Base-by-base conservation (phyloP, 2,329 filamentous ascomycete species). In the Claviceps sp. region DNA sequence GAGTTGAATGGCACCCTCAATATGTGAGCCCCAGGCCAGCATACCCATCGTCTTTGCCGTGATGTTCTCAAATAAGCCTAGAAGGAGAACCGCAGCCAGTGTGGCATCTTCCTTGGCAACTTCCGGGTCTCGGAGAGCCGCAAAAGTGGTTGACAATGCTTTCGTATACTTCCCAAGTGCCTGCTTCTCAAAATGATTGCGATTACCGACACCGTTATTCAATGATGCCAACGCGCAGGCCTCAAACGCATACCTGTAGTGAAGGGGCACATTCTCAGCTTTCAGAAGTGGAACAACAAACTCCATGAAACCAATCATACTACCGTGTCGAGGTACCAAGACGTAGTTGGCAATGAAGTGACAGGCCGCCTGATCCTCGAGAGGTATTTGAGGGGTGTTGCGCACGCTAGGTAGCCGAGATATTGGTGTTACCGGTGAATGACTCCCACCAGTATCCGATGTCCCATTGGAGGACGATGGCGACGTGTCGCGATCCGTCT, bases 331-430 rank as follows among this genome's bases (percentile, higher is more conserved):
- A 20, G 79, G 77, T 9, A 78, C 58, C 13, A 82, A 67, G 49
- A 83, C 72, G 60, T 77, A 84, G 61, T 83, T 82, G 51, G 78
- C 70, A 14, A 82, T 63, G 59, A 84, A 84, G 59, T 79, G 76
- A 57, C 77, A 81, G 9, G 72, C 69, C 1, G 79, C 79, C 56
- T 76, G 72, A 54, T 79, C 70, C 20, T 80, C 75, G 1, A 77
- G 58, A 2, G 78, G 70, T 13, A 78, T 58, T 45, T 68, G 67
- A 18, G 77, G 63, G 61, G 57, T 58, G n/a, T 56, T 54, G 14
- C 60, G 46, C 8, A 67, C 49, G 48, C 51, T 47, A 34, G 50
- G 37, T 40, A 53, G 40, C n/a, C 47, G 59, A 13, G 64, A 60
- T 30, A 51, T 47, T n/a, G 53, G 49, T 14, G 61, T 59, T 24